phyloP scores from a whole-genome alignment of 2,329 filamentous ascomycete genomes.

The Venturia aucupariae region DNA sequence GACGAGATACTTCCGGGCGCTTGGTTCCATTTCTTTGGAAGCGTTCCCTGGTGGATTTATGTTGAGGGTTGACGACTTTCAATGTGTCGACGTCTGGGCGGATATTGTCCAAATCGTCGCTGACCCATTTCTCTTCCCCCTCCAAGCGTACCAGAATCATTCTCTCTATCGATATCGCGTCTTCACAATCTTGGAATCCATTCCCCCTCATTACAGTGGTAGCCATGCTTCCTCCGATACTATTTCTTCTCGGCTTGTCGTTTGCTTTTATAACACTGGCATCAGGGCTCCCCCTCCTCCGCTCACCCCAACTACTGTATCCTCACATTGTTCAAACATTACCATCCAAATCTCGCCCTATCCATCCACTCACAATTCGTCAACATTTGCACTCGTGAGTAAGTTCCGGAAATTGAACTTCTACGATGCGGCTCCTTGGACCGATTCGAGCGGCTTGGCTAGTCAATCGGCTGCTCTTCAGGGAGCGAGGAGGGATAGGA shows the following conservation, averaged over 20 bases:
- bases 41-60: neutral
- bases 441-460: neutral
- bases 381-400: neutral
- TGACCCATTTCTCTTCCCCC: neutral
- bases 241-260: neutral
- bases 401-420: neutral
- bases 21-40: neutral
- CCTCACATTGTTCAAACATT: neutral
- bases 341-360: neutral
- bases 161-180: too few species aligned
- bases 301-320: neutral
- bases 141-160: neutral
- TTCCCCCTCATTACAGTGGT: too few species aligned
- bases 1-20: neutral
- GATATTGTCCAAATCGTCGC: too few species aligned
- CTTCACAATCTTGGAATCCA: too few species aligned
- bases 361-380: neutral
- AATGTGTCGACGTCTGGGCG: neutral
- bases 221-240: neutral
- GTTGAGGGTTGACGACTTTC: too few species aligned
- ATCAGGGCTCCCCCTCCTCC: neutral
- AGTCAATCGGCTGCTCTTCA: neutral
- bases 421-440: too few species aligned
- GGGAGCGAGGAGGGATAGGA: neutral
- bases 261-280: neutral